phyloP scores from a whole-genome alignment of 306 rosid genomes.

The Cucurbita moschata region DNA sequence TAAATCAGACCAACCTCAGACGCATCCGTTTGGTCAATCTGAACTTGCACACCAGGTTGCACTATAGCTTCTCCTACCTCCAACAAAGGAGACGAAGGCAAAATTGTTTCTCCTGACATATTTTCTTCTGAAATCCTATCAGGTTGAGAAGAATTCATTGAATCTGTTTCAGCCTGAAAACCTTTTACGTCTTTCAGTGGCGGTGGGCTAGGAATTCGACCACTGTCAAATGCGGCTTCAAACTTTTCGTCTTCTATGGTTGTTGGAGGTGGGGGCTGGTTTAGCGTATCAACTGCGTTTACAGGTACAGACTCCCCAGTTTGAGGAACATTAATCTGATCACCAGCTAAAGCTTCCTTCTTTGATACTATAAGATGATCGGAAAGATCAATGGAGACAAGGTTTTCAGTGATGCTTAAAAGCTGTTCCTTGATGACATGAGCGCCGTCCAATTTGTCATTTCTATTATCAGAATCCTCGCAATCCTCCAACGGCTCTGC shows the following conservation, averaged over 20 bases:
- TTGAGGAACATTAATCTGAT: conserved; percentile 10
- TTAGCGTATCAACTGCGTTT: background rate
- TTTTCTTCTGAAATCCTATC: background rate
- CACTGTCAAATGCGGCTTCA: background rate
- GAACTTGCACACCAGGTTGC: background rate
- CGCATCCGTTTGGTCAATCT: background rate
- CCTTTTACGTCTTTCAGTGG: background rate
- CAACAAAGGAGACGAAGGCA: background rate
- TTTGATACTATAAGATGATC: conserved; percentile 1
- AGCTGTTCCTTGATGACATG: background rate
- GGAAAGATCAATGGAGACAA: background rate
- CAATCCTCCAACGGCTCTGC: conserved; percentile 7
- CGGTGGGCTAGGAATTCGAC: background rate
- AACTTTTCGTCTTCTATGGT: background rate
- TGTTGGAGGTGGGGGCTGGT: conserved; percentile 8
- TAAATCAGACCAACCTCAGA: background rate
- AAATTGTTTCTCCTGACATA: background rate
- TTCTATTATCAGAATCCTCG: conserved; percentile 1
- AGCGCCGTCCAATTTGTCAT: conserved; percentile 3
- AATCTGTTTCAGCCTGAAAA: background rate
- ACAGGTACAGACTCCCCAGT: conserved; percentile 1
- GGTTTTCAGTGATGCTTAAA: background rate
- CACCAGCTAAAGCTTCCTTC: conserved; percentile 8
- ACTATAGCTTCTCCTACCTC: background rate
- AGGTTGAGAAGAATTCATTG: background rate